These are phyloP conservation scores for Westerdykella ornata DNA, from an alignment of 2,329 filamentous ascomycete genomes.

Conservation along the genomic window DNA sequence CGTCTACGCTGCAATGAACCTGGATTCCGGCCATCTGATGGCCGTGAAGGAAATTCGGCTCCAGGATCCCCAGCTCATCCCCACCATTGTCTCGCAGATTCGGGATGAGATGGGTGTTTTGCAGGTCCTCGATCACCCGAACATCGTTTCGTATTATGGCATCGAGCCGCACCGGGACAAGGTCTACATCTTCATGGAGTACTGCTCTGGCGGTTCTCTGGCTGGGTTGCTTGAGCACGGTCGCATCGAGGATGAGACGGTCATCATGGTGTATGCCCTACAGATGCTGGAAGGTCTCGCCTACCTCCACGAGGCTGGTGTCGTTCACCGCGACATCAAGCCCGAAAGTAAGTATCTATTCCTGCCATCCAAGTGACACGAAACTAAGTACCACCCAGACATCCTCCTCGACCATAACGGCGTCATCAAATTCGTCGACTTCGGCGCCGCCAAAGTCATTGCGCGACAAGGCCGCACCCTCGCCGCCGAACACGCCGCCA, in stretches of 20 bases:
- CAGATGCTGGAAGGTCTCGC: constrained; percentile 90
- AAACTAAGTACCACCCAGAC: constrained; percentile 48
- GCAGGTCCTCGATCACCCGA: constrained; percentile 92
- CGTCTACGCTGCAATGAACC: constrained; percentile 93
- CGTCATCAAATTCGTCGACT: constrained; percentile 98
- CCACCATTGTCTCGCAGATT: constrained; percentile 88
- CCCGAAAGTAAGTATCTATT: constrained; percentile 69
- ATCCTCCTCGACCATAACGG: constrained; percentile 95
- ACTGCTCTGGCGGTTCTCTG: constrained; percentile 90
- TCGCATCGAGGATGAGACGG: constrained; percentile 93
- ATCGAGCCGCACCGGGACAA: constrained; percentile 98
- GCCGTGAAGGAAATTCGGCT: constrained; percentile 97
- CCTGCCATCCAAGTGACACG: neutral
- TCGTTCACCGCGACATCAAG: constrained; percentile 96
- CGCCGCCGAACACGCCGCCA: constrained; percentile 55
- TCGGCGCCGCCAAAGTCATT: constrained; percentile 95
- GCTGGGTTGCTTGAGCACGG: constrained; percentile 88
- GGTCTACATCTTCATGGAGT: constrained; percentile 99
- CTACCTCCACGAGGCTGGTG: constrained; percentile 85
- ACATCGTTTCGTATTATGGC: constrained; percentile 94
- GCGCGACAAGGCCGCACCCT: constrained; percentile 87
- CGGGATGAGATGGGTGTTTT: constrained; percentile 95
- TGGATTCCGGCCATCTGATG: constrained; percentile 94
- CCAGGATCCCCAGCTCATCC: constrained; percentile 93
- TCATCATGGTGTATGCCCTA: constrained; percentile 92